A percentile compares a stretch with the other conserved stretches of the same genome.
Evolutionary conservation across 768 basidiomycete genomes (phyloP).

Genomic region (Rickenella mellea): DNA sequence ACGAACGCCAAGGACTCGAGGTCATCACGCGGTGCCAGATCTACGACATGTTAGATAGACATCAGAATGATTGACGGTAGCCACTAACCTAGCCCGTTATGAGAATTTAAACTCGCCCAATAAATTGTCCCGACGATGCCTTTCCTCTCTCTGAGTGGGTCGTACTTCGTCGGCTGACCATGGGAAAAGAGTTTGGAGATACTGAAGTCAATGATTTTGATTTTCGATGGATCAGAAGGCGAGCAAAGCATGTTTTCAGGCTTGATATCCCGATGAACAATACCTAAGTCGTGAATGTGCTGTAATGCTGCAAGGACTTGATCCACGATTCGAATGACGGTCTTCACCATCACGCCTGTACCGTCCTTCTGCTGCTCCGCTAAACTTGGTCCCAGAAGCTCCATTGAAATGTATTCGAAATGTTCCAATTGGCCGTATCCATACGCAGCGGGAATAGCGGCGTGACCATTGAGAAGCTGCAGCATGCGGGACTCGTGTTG

Average conservation of each 20-base stretch:
- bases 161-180: conserved; percentile 11
- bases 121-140: not conserved
- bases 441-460: conserved; percentile 2
- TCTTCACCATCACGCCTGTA: conserved; percentile 12
- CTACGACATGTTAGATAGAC: too few species aligned
- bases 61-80: too few species aligned
- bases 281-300: conserved; percentile 21
- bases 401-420: conserved; percentile 6
- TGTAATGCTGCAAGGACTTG: conserved; percentile 20
- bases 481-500: conserved; percentile 5
- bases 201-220: conserved; percentile 22
- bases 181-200: conserved; percentile 13
- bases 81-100: too few species aligned
- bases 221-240: conserved; percentile 74
- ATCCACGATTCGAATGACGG: conserved; percentile 14
- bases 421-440: conserved; percentile 5
- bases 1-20: not conserved
- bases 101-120: too few species aligned
- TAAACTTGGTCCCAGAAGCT: conserved; percentile 9
- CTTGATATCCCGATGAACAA: conserved; percentile 28
- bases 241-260: conserved; percentile 36
- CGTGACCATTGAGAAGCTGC: not conserved
- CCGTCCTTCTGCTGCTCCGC: conserved; percentile 10
- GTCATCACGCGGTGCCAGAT: conserved; percentile 11
- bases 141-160: not conserved